phyloP scores from a whole-genome alignment of 768 basidiomycete species.

The Trametes elegans region DNA sequence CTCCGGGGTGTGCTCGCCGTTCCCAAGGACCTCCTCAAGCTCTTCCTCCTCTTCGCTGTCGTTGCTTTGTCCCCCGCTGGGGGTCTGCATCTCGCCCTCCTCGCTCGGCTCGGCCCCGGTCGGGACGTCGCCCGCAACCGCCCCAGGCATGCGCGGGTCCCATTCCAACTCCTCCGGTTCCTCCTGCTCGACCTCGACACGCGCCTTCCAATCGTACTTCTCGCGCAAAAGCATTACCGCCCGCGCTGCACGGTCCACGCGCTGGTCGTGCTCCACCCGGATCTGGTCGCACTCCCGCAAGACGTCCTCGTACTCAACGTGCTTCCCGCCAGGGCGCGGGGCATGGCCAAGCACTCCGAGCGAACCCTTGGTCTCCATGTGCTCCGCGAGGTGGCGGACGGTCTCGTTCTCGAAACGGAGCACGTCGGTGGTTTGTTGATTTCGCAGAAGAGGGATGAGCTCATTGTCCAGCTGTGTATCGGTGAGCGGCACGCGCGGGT shows the following conservation, averaged over 20 bases:
- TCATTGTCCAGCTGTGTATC: slow-evolving; percentile 72
- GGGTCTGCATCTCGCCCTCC: slow-evolving; percentile 30
- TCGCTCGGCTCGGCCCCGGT: slow-evolving; percentile 23
- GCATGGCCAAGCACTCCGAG: slow-evolving; percentile 34
- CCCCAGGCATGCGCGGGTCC: slow-evolving; percentile 49
- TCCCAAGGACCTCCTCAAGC: slow-evolving; percentile 30
- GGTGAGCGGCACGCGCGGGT: slow-evolving; percentile 46
- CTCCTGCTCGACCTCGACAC: slow-evolving; percentile 77
- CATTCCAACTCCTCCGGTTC: slow-evolving; percentile 77
- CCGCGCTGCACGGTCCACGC: slow-evolving; percentile 74
- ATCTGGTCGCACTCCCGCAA: slow-evolving; percentile 66
- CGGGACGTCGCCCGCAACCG: slow-evolving; percentile 18
- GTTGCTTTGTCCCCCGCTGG: slow-evolving; percentile 25
- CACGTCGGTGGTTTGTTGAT: slow-evolving; percentile 78
- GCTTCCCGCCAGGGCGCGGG: slow-evolving; percentile 23
- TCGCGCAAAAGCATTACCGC: slow-evolving; percentile 78
- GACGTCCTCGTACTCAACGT: slow-evolving; percentile 52
- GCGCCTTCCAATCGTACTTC: slow-evolving; percentile 78
- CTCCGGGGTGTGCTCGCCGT: slow-evolving; percentile 27
- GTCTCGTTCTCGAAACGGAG: slow-evolving; percentile 67
- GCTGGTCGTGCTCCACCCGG: slow-evolving; percentile 65
- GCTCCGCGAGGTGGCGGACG: slow-evolving; percentile 65
- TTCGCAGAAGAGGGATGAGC: slow-evolving; percentile 71
- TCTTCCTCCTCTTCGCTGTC: slow-evolving; percentile 34
- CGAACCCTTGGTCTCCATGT: slow-evolving; percentile 43